These are phyloP conservation scores for Coemansia nantahalensis DNA, from an alignment of 192 early-diverging fungal species.

Conservation along the genomic window DNA sequence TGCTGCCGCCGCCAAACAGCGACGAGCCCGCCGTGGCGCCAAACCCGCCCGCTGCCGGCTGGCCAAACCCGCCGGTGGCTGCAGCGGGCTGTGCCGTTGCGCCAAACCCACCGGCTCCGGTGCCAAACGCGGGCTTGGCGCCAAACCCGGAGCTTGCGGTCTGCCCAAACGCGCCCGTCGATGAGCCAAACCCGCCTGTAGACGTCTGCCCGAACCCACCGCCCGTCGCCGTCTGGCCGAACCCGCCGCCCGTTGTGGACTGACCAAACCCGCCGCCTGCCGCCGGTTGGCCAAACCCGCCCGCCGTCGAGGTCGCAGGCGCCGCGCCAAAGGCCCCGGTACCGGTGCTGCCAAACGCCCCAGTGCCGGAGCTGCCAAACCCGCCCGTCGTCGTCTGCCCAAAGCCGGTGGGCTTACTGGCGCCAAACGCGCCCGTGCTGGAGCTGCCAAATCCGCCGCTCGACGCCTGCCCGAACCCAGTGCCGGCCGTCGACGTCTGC, in stretches of 20 bases:
- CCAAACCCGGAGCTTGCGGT: slow-evolving; percentile 15
- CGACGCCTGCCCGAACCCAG: slow-evolving; percentile 18
- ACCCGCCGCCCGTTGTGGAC: slow-evolving; percentile 6
- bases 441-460: neutral
- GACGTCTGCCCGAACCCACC: slow-evolving; percentile 42
- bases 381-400: slow-evolving; percentile 19
- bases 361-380: slow-evolving; percentile 40
- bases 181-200: slow-evolving; percentile 25
- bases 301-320: slow-evolving; percentile 8
- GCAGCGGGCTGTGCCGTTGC: neutral
- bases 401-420: slow-evolving; percentile 27
- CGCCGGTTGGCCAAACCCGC: slow-evolving; percentile 15
- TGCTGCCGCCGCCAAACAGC: slow-evolving; percentile 7
- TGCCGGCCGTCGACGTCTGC: slow-evolving; percentile 4
- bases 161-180: slow-evolving; percentile 28
- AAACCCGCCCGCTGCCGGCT: slow-evolving; percentile 17
- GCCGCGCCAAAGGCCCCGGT: slow-evolving; percentile 32
- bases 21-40: slow-evolving; percentile 2
- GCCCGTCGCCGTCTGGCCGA: slow-evolving; percentile 15
- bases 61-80: slow-evolving; percentile 28
- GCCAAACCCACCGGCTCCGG: too few species aligned
- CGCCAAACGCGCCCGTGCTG: neutral
- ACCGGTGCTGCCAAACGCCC: slow-evolving; percentile 22
- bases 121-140: too few species aligned
- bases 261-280: slow-evolving; percentile 32